Evolutionary conservation across 2,329 filamentous ascomycete genomes (phyloP).

Genomic region (Metarhizium guizhouense): DNA sequence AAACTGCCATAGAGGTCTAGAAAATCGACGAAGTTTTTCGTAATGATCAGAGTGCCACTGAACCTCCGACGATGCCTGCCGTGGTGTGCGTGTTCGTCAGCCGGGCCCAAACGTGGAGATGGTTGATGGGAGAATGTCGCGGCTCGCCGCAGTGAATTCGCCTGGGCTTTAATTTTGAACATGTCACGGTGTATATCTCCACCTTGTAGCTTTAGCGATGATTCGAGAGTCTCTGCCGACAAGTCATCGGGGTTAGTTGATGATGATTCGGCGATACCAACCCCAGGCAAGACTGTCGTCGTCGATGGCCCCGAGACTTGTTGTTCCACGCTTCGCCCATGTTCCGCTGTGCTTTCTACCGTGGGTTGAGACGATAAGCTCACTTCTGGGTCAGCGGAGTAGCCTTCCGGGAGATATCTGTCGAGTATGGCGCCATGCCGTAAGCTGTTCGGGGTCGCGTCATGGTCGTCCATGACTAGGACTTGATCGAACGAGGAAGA

Average conservation of each 20-base stretch:
- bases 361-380: slow-evolving; percentile 17
- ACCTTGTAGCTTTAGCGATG: slow-evolving; percentile 63
- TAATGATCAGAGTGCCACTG: slow-evolving; percentile 41
- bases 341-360: slow-evolving; percentile 3
- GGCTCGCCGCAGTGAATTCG: slow-evolving; percentile 43
- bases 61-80: slow-evolving; percentile 27
- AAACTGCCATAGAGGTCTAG: slow-evolving; percentile 69
- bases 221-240: slow-evolving; percentile 36
- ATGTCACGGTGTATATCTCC: slow-evolving; percentile 73
- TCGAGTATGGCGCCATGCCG: slow-evolving; percentile 28
- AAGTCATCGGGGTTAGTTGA: slow-evolving; percentile 10
- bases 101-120: slow-evolving; percentile 19
- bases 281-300: background rate
- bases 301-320: background rate
- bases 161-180: slow-evolving; percentile 60
- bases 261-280: slow-evolving; percentile 9
- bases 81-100: slow-evolving; percentile 25
- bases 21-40: slow-evolving; percentile 66
- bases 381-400: slow-evolving; percentile 29
- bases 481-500: background rate
- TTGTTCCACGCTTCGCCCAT: background rate
- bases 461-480: slow-evolving; percentile 18
- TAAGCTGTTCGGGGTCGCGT: slow-evolving; percentile 16
- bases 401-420: slow-evolving; percentile 29
- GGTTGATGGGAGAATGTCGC: slow-evolving; percentile 56